Percentiles rank a stretch among this genome's conserved stretches.
phyloP scores from a whole-genome alignment of 495 filamentous ascomycete genomes.

The Penicillium silybi region DNA sequence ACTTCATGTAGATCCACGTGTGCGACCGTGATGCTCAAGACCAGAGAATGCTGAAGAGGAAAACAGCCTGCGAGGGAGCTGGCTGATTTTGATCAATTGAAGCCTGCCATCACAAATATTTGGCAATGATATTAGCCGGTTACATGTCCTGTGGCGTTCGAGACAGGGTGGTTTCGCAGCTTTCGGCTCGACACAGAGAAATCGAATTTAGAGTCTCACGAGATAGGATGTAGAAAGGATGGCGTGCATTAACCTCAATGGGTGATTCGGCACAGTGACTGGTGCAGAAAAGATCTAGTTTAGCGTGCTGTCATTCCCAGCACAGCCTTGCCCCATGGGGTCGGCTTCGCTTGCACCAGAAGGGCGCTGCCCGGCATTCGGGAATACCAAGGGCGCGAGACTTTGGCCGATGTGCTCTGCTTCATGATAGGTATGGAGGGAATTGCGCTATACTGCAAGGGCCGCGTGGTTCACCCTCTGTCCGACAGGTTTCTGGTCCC shows the following conservation, averaged over 20 bases:
- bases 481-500: no score
- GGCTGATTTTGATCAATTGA: slow-evolving; percentile 4
- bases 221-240: not conserved
- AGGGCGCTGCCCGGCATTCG: not conserved
- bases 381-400: not conserved
- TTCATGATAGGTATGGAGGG: not conserved
- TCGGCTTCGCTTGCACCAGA: not conserved
- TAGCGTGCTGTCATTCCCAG: not conserved
- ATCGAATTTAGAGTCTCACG: not conserved
- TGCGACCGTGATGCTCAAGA: slow-evolving; percentile 28
- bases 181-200: not conserved
- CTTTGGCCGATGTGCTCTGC: not conserved
- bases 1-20: slow-evolving; percentile 15
- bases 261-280: not conserved
- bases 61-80: not conserved
- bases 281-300: not conserved
- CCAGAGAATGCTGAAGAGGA: slow-evolving; percentile 23
- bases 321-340: not conserved
- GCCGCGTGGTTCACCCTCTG: not conserved
- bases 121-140: slow-evolving; percentile 4
- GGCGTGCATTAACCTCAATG: no score
- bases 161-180: not conserved
- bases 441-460: not conserved
- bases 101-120: slow-evolving; percentile 5
- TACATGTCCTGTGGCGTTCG: slow-evolving; percentile 1